phyloP scores from a whole-genome alignment of 306 rosid species.

The Quercus berberidifolia region DNA sequence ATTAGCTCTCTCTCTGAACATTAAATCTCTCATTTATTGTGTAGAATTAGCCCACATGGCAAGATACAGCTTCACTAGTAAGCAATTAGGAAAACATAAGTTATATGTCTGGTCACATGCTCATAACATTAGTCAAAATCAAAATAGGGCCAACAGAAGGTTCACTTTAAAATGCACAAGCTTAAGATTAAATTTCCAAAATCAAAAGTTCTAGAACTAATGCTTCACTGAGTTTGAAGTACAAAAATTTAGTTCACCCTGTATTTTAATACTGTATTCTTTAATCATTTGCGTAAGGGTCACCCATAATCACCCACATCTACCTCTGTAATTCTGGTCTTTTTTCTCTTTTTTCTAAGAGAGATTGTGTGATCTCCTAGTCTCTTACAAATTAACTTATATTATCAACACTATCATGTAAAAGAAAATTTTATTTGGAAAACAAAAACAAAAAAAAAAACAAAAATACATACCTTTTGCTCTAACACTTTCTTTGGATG shows the following conservation, averaged over 20 bases:
- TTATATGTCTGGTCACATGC: background rate
- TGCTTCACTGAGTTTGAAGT: background rate
- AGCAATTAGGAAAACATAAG: background rate
- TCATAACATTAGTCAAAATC: background rate
- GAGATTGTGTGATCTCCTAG: background rate
- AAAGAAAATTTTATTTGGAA: background rate
- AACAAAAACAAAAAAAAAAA: background rate
- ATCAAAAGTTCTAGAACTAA: background rate
- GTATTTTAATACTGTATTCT: background rate
- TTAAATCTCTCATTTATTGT: background rate
- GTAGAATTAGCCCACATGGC: background rate
- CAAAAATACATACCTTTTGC: constrained; percentile 80
- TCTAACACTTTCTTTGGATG: constrained; percentile 77
- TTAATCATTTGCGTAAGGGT: background rate
- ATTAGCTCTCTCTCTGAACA: background rate
- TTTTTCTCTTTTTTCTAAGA: background rate
- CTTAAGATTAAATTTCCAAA: background rate
- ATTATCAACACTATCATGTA: constrained; percentile 24
- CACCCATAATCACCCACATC: background rate
- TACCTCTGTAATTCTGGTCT: background rate
- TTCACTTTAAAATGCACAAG: background rate
- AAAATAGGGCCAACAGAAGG: background rate
- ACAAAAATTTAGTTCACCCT: background rate
- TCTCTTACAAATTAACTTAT: background rate
- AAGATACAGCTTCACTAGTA: background rate